Evolutionary conservation across 1,139 yeast genomes (phyloP), one percentile per base, ranked within the genome.

Genomic region (Candida pseudoviswanathii): DNA sequence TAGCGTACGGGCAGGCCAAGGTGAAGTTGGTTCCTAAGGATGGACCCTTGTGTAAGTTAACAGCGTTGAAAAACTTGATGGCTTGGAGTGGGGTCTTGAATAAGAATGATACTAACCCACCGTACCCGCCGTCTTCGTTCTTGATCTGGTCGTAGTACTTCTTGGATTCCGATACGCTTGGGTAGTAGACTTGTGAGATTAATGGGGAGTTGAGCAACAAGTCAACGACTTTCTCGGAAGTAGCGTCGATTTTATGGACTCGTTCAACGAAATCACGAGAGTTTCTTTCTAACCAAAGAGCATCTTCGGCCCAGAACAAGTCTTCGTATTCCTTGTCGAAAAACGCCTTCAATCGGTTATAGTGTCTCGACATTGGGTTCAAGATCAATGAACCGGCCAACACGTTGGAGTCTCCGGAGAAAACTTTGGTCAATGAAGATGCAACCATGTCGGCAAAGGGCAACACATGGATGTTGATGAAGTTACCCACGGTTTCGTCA

Each of bases 1-100:
- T 81, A 3, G 97, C 81, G 67, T 94, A 94, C 6, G 98, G 98
- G 62, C 96, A 90, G 3, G 90, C 92, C 59, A 92, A 75, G 0
- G 98, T 90, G 71, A 91, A 90, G 66, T 90, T 94, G 0, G 98
- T 91, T 4, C 98, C 98, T 58, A 94, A 77, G 16, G 96, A 88
- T 3, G 98, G 98, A 2, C 98, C 98, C 67, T 94, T 94, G 54
- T 94, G 89, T 50, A 92, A 71, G 45, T 80, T 75, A 44, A 89
- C 80, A 2, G 83, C 76, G 66, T 94, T 88, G 71, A 87, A 94
- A 64, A 94, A 94, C 29, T 72, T 73, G 41, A 78, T 77, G 0
- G 97, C 96, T 57, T 82, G 84, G 9, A 74, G 71, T 7, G 87
- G 84, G 7, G 84, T 76, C 47, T 83, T 70, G 68, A 94, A 90